Evolutionary conservation across 1,284 basidiomycete genomes (phyloP).

Genomic region (Xerocomus nothofagi): DNA sequence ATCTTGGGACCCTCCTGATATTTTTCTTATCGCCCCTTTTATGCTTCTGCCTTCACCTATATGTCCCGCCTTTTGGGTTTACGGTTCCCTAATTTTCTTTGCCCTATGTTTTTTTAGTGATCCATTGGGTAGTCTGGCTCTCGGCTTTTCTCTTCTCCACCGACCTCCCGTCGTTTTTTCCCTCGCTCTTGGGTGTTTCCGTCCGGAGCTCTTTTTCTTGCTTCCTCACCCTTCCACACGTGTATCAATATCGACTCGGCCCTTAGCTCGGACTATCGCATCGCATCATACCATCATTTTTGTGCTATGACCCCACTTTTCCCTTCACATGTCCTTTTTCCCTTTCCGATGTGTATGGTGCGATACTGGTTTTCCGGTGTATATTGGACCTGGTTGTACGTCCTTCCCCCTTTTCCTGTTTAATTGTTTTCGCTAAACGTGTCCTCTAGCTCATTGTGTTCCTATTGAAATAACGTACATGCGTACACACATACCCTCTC

Average conservation of each 20-base stretch:
- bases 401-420: neutral
- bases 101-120: conserved; percentile 31
- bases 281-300: conserved; percentile 35
- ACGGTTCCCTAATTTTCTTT: conserved; percentile 19
- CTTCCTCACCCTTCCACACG: neutral
- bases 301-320: conserved; percentile 30
- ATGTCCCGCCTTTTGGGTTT: conserved; percentile 27
- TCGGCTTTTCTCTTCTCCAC: conserved; percentile 19
- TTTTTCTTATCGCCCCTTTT: conserved; percentile 19
- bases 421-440: conserved; percentile 11
- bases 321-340: neutral
- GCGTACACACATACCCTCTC: conserved; percentile 28
- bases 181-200: conserved; percentile 1
- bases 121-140: conserved; percentile 15
- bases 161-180: conserved; percentile 1
- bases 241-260: conserved; percentile 39
- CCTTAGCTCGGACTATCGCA: conserved; percentile 34
- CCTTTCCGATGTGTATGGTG: conserved; percentile 33
- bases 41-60: conserved; percentile 22
- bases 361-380: conserved; percentile 35
- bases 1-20: conserved; percentile 42
- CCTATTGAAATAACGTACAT: conserved; percentile 25
- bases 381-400: conserved; percentile 33
- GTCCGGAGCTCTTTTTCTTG: neutral
- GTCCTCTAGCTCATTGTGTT: conserved; percentile 27